A percentile compares a stretch with the other conserved stretches of the same genome.
These are phyloP conservation scores for Clitoria ternatea DNA, from an alignment of 306 rosid genomes.

Conservation along the genomic window DNA sequence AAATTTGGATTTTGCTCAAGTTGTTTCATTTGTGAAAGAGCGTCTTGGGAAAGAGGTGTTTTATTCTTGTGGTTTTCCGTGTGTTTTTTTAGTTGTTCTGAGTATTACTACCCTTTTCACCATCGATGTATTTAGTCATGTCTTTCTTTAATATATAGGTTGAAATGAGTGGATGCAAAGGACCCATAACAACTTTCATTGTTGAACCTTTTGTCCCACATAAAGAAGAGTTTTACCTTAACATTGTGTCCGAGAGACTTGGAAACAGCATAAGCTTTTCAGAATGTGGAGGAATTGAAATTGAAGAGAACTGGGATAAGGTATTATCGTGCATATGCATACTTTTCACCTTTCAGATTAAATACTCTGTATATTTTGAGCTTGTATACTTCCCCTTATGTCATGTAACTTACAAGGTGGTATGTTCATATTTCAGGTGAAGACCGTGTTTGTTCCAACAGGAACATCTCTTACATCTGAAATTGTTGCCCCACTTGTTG, in stretches of 20 bases:
- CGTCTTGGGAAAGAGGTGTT: conserved; percentile 89
- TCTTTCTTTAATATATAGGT: conserved; percentile 43
- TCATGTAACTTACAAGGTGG: conserved; percentile 11
- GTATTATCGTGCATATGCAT: conserved; percentile 36
- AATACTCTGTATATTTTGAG: not conserved
- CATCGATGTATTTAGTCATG: not conserved
- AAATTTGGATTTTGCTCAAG: conserved; percentile 84
- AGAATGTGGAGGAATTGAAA: conserved; percentile 95
- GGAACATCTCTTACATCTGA: conserved; percentile 68
- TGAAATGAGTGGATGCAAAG: conserved; percentile 91
- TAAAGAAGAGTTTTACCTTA: conserved; percentile 87
- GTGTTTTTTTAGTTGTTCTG: not conserved
- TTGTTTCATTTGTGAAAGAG: conserved; percentile 72
- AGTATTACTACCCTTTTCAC: not conserved
- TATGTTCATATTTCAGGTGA: conserved; percentile 58
- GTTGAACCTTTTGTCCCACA: conserved; percentile 96
- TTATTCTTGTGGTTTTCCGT: not conserved
- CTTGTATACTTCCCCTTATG: not conserved
- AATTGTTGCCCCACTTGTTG: conserved; percentile 78
- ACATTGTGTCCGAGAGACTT: conserved; percentile 88
- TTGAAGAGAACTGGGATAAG: conserved; percentile 98
- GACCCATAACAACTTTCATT: conserved; percentile 95
- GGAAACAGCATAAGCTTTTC: conserved; percentile 92
- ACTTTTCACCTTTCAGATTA: not conserved
- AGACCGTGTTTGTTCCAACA: conserved; percentile 78